Evolutionary conservation across 1,284 basidiomycete species (phyloP).

Genomic region (Ganoderma lucidum): DNA sequence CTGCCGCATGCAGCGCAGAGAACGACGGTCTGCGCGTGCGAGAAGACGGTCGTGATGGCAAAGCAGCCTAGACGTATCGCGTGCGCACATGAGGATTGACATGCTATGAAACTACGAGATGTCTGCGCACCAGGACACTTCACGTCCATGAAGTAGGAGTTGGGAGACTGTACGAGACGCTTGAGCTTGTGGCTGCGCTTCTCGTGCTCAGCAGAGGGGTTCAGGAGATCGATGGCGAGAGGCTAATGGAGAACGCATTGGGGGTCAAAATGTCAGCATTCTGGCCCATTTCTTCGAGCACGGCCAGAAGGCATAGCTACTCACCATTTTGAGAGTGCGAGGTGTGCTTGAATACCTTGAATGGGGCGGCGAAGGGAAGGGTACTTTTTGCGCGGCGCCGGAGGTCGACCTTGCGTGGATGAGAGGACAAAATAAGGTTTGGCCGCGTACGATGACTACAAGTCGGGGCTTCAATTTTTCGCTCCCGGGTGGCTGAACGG

Average conservation of each 20-base stretch:
- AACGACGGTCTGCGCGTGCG: slow-evolving; percentile 94
- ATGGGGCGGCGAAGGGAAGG: slow-evolving; percentile 36
- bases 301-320: slow-evolving; percentile 8
- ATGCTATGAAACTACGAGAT: not conserved
- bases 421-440: slow-evolving; percentile 41
- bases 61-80: slow-evolving; percentile 77
- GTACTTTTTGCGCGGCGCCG: slow-evolving; percentile 40
- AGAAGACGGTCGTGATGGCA: slow-evolving; percentile 95
- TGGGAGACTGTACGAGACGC: slow-evolving; percentile 97
- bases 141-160: slow-evolving; percentile 99
- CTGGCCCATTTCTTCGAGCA: not conserved
- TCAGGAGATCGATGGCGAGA: slow-evolving; percentile 98
- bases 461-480: slow-evolving; percentile 35
- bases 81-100: slow-evolving; percentile 7
- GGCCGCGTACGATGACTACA: slow-evolving; percentile 24
- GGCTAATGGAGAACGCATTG: slow-evolving; percentile 58
- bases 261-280: not conserved
- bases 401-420: slow-evolving; percentile 41
- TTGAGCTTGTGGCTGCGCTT: slow-evolving; percentile 98
- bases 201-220: slow-evolving; percentile 91
- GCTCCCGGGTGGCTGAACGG: slow-evolving; percentile 33
- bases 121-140: slow-evolving; percentile 93
- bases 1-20: slow-evolving; percentile 93
- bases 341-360: slow-evolving; percentile 31
- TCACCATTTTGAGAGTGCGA: slow-evolving; percentile 40